These are phyloP conservation scores for Globisporangium canariense DNA, from an alignment of 352 stramenopile species.

Conservation along the genomic window DNA sequence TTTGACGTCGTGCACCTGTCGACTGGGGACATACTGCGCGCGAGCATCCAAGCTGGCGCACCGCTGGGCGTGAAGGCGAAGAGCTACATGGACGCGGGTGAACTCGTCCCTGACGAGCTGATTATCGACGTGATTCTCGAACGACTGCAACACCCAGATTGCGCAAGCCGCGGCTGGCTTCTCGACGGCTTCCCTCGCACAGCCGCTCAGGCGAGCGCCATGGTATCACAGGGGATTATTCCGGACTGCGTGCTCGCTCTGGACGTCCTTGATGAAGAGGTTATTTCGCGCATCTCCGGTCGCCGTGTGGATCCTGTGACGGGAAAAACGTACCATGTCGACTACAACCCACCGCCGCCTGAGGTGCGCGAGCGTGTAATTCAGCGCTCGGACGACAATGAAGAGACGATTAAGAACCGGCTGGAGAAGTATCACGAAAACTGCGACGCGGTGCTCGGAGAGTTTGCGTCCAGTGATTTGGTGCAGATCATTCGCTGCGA, in stretches of 20 bases:
- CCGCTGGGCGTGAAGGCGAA: constrained; percentile 75
- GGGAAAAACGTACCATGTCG: constrained; percentile 95
- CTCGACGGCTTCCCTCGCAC: constrained; percentile 94
- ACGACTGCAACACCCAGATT: constrained; percentile 82
- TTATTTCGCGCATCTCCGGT: constrained; percentile 95
- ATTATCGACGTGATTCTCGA: constrained; percentile 88
- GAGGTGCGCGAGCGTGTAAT: constrained; percentile 64
- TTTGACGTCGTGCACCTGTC: constrained; percentile 92
- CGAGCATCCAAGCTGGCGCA: constrained; percentile 75
- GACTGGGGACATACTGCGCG: constrained; percentile 91
- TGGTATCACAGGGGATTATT: constrained; percentile 67
- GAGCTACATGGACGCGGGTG: constrained; percentile 88
- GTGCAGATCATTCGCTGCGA: constrained; percentile 62
- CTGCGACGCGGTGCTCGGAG: constrained; percentile 38
- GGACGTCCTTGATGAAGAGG: constrained; percentile 92
- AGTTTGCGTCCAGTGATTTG: constrained; percentile 30
- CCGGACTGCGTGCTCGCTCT: constrained; percentile 91
- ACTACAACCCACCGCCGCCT: constrained; percentile 89
- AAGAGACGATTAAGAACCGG: constrained; percentile 88
- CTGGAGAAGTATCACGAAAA: constrained; percentile 83
- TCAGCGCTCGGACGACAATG: constrained; percentile 91
- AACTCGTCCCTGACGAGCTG: constrained; percentile 90
- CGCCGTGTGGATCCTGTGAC: constrained; percentile 92
- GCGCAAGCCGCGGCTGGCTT: constrained; percentile 83
- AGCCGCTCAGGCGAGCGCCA: constrained; percentile 73